Conservation (phyloP, 2,329 filamentous ascomycete genomes). For the Colletotrichum phormii region DNA sequence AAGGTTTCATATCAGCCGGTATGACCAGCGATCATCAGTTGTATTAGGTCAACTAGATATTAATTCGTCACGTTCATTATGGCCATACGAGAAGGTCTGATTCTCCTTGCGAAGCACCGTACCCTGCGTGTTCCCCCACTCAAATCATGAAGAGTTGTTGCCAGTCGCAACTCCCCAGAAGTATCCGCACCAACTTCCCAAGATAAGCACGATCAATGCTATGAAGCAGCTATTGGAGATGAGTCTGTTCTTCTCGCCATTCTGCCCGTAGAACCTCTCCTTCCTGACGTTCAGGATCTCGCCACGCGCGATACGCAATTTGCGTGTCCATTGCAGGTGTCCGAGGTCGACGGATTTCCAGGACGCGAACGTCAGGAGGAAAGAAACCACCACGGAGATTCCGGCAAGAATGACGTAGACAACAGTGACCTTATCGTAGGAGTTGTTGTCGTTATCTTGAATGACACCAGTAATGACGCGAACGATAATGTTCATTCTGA, state of each 20-base stretch:
- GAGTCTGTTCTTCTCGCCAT: slow-evolving; percentile 50
- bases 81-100: no score
- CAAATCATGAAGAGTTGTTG: slow-evolving; percentile 47
- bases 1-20: not conserved
- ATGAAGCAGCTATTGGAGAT: slow-evolving; percentile 58
- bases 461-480: slow-evolving; percentile 67
- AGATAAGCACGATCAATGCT: slow-evolving; percentile 56
- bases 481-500: slow-evolving; percentile 69
- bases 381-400: slow-evolving; percentile 58
- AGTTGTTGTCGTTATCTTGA: slow-evolving; percentile 67
- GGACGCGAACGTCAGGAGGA: slow-evolving; percentile 52
- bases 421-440: slow-evolving; percentile 65
- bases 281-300: slow-evolving; percentile 49
- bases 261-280: slow-evolving; percentile 49
- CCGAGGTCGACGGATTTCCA: slow-evolving; percentile 52
- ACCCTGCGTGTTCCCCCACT: no score
- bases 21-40: not conserved
- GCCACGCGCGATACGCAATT: slow-evolving; percentile 59
- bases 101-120: no score
- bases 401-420: slow-evolving; percentile 67
- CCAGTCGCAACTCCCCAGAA: slow-evolving; percentile 71
- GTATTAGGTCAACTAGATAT: not conserved
- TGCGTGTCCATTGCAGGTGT: slow-evolving; percentile 68
- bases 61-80: no score
- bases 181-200: slow-evolving; percentile 67